Evolutionary conservation across 2,329 filamentous ascomycete genomes (phyloP).

Genomic region (Bipolaris cookei): DNA sequence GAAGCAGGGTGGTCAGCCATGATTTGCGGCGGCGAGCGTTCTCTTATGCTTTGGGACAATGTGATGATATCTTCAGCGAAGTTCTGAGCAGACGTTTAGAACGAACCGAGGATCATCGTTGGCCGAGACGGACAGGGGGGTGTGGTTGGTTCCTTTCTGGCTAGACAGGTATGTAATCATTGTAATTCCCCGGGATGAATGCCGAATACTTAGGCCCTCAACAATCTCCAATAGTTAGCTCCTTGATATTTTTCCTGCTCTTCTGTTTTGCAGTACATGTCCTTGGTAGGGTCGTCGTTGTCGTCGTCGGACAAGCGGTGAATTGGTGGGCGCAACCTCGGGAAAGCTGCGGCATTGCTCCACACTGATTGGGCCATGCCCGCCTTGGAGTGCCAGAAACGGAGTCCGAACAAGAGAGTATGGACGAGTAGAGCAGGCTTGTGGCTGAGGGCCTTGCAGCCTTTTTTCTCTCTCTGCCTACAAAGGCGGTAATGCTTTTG

Average conservation of each 20-base stretch:
- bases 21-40: constrained; percentile 19
- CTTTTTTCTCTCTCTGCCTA: background rate
- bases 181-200: background rate
- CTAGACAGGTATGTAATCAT: too few species aligned
- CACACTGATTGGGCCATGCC: constrained; percentile 26
- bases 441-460: too few species aligned
- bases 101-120: constrained; percentile 21
- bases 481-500: too few species aligned
- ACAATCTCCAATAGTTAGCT: background rate
- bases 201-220: background rate
- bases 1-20: constrained; percentile 34
- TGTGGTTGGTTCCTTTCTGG: background rate
- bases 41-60: constrained; percentile 19
- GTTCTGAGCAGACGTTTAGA: constrained; percentile 10
- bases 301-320: constrained; percentile 5
- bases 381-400: background rate
- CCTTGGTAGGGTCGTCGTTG: too few species aligned
- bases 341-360: constrained; percentile 36
- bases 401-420: background rate
- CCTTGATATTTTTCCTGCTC: too few species aligned
- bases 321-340: constrained; percentile 20
- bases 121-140: constrained; percentile 7
- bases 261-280: background rate
- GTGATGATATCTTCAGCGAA: constrained; percentile 28
- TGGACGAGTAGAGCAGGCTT: background rate